Conservation (phyloP, 2,329 filamentous ascomycete genomes). For the Acephala macrosclerotiorum region DNA sequence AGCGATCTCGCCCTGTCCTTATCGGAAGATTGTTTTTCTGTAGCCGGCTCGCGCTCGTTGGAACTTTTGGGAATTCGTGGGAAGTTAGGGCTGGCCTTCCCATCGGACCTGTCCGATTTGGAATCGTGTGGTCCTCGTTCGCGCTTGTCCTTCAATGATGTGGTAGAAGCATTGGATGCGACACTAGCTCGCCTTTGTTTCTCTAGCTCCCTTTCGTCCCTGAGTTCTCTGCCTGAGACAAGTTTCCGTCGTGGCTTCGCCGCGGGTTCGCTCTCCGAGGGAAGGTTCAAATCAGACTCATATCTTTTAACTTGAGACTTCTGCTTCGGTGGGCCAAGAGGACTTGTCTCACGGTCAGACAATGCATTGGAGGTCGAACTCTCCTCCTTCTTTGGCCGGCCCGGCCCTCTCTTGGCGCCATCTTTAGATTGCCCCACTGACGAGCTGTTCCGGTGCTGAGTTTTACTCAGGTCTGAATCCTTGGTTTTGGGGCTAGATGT, state of each 20-base stretch:
- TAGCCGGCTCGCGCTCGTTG: constrained; percentile 31
- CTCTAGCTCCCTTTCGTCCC: constrained; percentile 61
- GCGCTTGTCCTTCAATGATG: constrained; percentile 56
- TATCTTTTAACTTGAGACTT: constrained; percentile 57
- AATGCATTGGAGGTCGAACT: constrained; percentile 22
- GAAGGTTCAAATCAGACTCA: constrained; percentile 62
- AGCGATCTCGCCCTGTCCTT: constrained; percentile 64
- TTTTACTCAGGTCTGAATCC: constrained; percentile 34
- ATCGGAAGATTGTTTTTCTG: constrained; percentile 35
- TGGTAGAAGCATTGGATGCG: constrained; percentile 61
- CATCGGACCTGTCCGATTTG: constrained; percentile 60
- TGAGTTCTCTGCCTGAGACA: constrained; percentile 67
- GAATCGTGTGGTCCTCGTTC: constrained; percentile 41
- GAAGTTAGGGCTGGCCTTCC: constrained; percentile 34
- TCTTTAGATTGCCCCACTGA: constrained; percentile 36
- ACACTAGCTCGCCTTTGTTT: constrained; percentile 62
- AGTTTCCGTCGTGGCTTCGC: constrained; percentile 68
- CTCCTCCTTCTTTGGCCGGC: constrained; percentile 61
- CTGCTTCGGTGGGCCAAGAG: constrained; percentile 52
- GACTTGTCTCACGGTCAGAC: constrained; percentile 41
- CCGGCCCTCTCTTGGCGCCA: constrained; percentile 52
- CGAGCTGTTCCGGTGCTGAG: constrained; percentile 27
- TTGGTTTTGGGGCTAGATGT: constrained; percentile 36
- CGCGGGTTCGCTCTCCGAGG: constrained; percentile 54
- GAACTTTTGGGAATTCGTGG: constrained; percentile 30